phyloP scores from a whole-genome alignment of 2,329 filamentous ascomycete species.

The Talaromyces sp. region DNA sequence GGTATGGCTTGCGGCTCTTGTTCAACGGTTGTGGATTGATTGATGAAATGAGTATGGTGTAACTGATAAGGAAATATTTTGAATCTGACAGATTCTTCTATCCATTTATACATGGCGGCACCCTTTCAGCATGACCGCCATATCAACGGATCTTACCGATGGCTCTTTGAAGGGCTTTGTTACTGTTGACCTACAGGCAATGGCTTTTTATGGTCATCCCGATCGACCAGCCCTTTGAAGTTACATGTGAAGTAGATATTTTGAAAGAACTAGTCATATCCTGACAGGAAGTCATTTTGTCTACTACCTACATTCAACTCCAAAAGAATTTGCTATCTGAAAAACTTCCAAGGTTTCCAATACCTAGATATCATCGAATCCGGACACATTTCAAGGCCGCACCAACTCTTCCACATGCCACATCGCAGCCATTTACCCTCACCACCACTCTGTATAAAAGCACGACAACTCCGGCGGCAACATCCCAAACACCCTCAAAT shows the following conservation, averaged over 20 bases:
- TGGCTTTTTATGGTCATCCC: neutral
- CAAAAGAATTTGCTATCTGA: neutral
- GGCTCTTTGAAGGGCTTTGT: neutral
- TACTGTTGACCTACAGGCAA: neutral
- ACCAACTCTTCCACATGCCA: neutral
- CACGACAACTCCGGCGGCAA: neutral
- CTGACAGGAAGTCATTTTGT: neutral
- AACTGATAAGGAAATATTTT: neutral
- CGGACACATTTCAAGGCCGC: neutral
- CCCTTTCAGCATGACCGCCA: neutral
- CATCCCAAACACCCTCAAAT: neutral
- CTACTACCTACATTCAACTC: neutral
- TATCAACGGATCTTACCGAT: neutral
- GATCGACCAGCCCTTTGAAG: neutral
- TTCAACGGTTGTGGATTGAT: neutral
- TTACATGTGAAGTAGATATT: neutral
- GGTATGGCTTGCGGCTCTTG: neutral
- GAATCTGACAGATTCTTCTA: neutral
- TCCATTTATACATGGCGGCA: neutral
- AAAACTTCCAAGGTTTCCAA: neutral
- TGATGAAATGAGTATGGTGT: neutral
- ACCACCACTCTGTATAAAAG: neutral
- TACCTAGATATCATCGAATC: neutral
- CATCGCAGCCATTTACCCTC: too few relatives aligned
- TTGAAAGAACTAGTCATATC: neutral